Base-by-base conservation (phyloP, 1,284 basidiomycete genomes). In the Anthracocystis panici-leucophaei region DNA sequence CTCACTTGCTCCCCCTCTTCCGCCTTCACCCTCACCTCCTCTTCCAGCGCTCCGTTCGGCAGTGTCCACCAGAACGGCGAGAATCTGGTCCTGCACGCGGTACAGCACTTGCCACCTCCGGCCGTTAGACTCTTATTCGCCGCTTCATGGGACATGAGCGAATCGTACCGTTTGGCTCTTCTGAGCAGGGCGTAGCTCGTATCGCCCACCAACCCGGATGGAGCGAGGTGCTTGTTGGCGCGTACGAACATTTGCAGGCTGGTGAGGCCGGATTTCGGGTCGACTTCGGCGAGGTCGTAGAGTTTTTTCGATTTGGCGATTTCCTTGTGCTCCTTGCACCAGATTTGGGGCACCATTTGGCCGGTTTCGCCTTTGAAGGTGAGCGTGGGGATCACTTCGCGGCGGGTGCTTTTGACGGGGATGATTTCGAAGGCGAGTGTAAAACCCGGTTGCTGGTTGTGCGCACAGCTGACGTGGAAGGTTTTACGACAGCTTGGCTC, bases 381-480 rank as follows among this genome's bases (percentile, higher is more conserved):
- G 27, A 91, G 89, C 8, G 90, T 89, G 10, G 89, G 87, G 0
- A 90, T 90, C 0, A 88, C 52, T 41, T 75, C 68, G 29, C 66
- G 41, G 18, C 58, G 27, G 20, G 72, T 75, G 23, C 50, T 9
- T 57, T 92, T 85, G 77, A 92, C 93, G 50, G 92, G 89, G 75
- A 91, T 90, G 50, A 97, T 89, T 86, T 97, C 94, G 85, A 98
- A 97, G 20, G 92, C 94, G 75, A 98, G 92, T 75, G 89, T 91
- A 86, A 91, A 90, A 4, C 56, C 63, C 5, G 76, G 75, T 0
- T 91, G 91, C 23, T 90, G 88, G 58, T 89, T 89, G 92, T 92
- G 97, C 12, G 94, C 96, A 83, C 96, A 99, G 0, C 93, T 92
- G 11, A 92, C 89, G 85, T 99, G 96, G 84, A 91, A 95, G 63